Percentiles rank a stretch among this genome's conserved stretches.
Evolutionary conservation across 306 rosid genomes (phyloP).

Genomic region (Prunus kanzakura): DNA sequence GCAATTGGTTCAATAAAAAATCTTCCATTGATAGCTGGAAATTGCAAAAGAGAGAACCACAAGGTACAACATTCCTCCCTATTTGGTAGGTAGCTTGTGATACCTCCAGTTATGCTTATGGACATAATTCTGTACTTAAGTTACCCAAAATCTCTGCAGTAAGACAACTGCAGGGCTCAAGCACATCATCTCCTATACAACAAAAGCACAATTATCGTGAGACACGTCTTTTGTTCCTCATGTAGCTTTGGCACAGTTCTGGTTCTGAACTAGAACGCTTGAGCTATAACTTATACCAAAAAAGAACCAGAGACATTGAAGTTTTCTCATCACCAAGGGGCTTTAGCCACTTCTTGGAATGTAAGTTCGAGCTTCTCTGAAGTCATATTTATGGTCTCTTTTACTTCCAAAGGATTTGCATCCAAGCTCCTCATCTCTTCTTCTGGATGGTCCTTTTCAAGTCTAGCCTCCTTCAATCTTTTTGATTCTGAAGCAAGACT

Average conservation of each 20-base stretch:
- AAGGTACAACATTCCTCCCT: not conserved
- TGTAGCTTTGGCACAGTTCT: not conserved
- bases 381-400: constrained; percentile 2
- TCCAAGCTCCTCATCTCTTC: constrained; percentile 16
- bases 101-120: not conserved
- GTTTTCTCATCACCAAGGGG: constrained; percentile 44
- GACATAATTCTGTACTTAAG: not conserved
- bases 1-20: not conserved
- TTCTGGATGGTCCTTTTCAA: constrained; percentile 18
- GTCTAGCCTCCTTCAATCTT: constrained; percentile 22
- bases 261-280: not conserved
- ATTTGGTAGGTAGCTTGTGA: not conserved
- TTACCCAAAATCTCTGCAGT: not conserved
- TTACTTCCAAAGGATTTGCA: too few species aligned
- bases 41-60: not conserved
- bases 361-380: constrained; percentile 13
- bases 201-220: not conserved
- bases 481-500: constrained; percentile 23
- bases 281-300: not conserved
- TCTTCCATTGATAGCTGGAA: not conserved
- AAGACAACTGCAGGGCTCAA: too few species aligned
- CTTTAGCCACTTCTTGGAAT: constrained; percentile 38
- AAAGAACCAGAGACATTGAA: not conserved
- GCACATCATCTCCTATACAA: not conserved
- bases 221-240: not conserved